phyloP scores from a whole-genome alignment of 257 asterid genomes.

The Linderniella brevidens region DNA sequence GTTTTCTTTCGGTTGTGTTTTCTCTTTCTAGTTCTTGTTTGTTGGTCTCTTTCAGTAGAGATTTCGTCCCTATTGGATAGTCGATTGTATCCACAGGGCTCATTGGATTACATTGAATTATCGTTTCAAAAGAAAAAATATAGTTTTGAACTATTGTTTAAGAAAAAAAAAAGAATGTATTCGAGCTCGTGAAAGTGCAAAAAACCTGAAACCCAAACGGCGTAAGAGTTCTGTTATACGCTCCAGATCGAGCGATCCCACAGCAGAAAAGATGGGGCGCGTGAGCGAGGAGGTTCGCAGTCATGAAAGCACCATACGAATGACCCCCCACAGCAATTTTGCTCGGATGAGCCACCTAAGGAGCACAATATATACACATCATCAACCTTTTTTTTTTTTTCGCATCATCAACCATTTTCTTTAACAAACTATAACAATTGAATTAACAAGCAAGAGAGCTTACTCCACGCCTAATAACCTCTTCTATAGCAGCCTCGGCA shows the following conservation, averaged over 20 bases:
- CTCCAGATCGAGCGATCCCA: constrained; percentile 97
- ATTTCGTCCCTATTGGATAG: no score
- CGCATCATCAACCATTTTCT: no score
- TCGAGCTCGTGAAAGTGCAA: constrained; percentile 6
- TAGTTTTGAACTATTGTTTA: no score
- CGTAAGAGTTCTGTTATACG: constrained; percentile 93
- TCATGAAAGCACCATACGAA: constrained; percentile 98
- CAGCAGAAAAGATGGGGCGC: constrained; percentile 95
- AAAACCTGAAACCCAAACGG: constrained; percentile 99
- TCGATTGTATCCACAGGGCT: no score
- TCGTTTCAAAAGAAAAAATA: no score
- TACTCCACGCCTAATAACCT: constrained; percentile 90
- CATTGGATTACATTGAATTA: no score
- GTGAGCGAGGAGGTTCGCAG: constrained; percentile 95
- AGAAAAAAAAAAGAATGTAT: no score
- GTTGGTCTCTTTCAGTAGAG: no score
- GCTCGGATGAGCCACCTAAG: constrained; percentile 86
- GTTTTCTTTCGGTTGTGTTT: no score
- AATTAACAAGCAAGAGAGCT: constrained; percentile 26
- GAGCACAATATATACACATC: constrained; percentile 6
- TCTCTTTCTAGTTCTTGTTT: no score
- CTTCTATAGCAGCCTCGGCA: constrained; percentile 97
- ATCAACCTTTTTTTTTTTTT: no score
- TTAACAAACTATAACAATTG: no score
- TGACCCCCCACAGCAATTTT: constrained; percentile 96